Evolutionary conservation across 352 stramenopile genomes (phyloP).

Genomic region (Chrysophaeum taylorii): DNA sequence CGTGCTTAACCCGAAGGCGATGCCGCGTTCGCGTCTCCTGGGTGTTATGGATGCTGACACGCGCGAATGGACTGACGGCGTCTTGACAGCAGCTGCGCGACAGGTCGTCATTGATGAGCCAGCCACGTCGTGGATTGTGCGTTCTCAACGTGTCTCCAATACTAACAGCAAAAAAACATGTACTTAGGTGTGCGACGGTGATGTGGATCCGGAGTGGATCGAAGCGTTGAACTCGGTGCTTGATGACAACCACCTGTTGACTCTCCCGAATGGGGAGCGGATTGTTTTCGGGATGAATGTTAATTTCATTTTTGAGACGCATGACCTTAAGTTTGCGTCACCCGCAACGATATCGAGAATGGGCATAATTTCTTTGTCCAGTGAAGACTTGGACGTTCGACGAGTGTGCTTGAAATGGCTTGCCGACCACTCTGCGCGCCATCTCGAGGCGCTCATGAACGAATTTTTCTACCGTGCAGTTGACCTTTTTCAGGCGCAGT

Average conservation of each 20-base stretch:
- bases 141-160: too few species aligned
- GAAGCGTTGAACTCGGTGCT: slow-evolving; percentile 88
- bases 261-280: slow-evolving; percentile 86
- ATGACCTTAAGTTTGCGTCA: slow-evolving; percentile 82
- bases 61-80: slow-evolving; percentile 83
- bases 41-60: slow-evolving; percentile 88
- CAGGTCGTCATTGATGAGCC: slow-evolving; percentile 79
- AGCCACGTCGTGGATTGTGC: slow-evolving; percentile 80
- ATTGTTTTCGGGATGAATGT: slow-evolving; percentile 87
- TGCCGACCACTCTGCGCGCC: slow-evolving; percentile 24
- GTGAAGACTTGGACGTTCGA: slow-evolving; percentile 61
- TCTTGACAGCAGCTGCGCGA: slow-evolving; percentile 77
- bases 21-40: slow-evolving; percentile 73
- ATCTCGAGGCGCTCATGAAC: slow-evolving; percentile 72
- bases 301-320: slow-evolving; percentile 92
- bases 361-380: slow-evolving; percentile 90
- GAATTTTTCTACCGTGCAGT: slow-evolving; percentile 74
- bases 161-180: too few species aligned
- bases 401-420: slow-evolving; percentile 33
- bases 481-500: too few species aligned
- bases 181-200: slow-evolving; percentile 88
- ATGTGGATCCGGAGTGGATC: slow-evolving; percentile 92
- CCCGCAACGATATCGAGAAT: slow-evolving; percentile 89
- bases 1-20: slow-evolving; percentile 93
- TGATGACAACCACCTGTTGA: slow-evolving; percentile 89